These are phyloP conservation scores for Xylaria arbuscula DNA, from an alignment of 2,329 filamentous ascomycete genomes.

Conservation along the genomic window DNA sequence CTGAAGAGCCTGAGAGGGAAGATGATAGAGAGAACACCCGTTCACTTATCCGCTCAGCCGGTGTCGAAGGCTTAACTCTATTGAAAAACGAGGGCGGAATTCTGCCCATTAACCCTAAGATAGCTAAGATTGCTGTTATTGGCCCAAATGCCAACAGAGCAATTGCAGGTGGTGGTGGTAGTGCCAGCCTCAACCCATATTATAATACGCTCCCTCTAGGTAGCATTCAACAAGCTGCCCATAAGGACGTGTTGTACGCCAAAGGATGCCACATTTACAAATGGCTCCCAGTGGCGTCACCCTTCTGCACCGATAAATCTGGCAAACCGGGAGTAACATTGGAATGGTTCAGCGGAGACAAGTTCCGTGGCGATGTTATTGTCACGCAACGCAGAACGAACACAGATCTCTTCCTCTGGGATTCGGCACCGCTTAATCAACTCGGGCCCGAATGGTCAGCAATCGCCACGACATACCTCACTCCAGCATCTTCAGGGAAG, in stretches of 20 bases:
- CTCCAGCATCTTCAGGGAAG: constrained; percentile 67
- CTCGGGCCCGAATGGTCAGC: constrained; percentile 74
- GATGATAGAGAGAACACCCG: constrained; percentile 69
- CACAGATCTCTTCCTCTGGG: constrained; percentile 77
- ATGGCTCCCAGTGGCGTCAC: constrained; percentile 72
- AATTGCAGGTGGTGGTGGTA: constrained; percentile 75
- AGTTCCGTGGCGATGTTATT: constrained; percentile 67
- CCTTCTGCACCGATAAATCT: constrained; percentile 65
- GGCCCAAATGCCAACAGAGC: constrained; percentile 75
- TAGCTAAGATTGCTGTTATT: constrained; percentile 71
- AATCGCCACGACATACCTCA: constrained; percentile 69
- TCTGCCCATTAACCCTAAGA: constrained; percentile 67
- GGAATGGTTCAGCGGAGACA: constrained; percentile 73
- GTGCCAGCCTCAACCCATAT: constrained; percentile 75
- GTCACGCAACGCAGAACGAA: constrained; percentile 69
- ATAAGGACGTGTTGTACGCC: constrained; percentile 68
- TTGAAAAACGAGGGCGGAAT: constrained; percentile 71
- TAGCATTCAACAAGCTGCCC: constrained; percentile 66
- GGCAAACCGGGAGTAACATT: constrained; percentile 71
- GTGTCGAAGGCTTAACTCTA: constrained; percentile 70
- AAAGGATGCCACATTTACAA: constrained; percentile 73
- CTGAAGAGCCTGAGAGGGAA: constrained; percentile 67
- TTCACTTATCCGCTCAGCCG: constrained; percentile 68
- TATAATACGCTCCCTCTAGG: constrained; percentile 74
- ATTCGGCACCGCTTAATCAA: constrained; percentile 70